A percentile compares a stretch with the other conserved stretches of the same genome.
phyloP scores from a whole-genome alignment of 1,139 yeast genomes.

The Candida sp. region DNA sequence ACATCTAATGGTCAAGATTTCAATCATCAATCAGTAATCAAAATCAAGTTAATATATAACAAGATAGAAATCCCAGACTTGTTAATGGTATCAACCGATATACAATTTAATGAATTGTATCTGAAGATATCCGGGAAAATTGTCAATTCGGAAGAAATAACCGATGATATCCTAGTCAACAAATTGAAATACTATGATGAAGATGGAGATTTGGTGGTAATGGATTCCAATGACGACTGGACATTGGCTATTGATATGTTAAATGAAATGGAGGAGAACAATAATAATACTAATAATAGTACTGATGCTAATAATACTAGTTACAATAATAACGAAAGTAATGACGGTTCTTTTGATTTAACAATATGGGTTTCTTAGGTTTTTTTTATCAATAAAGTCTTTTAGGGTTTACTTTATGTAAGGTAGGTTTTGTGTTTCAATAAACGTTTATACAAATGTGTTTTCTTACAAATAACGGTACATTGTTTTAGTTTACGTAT shows the following conservation, averaged over 20 bases:
- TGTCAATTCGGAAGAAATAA: conserved; percentile 25
- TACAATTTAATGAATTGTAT: conserved; percentile 46
- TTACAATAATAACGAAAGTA: conserved; percentile 6
- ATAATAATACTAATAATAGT: conserved; percentile 22
- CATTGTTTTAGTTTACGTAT: too few relatives aligned
- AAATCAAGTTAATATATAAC: conserved; percentile 53
- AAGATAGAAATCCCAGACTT: conserved; percentile 31
- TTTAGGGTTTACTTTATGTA: not conserved
- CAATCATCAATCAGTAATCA: conserved; percentile 12
- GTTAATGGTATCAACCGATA: conserved; percentile 40
- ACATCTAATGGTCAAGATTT: conserved; percentile 5
- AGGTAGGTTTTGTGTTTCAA: not conserved
- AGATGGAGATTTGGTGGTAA: conserved; percentile 89
- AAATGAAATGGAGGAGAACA: conserved; percentile 29
- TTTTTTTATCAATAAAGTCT: not conserved
- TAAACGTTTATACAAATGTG: too few relatives aligned
- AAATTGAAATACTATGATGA: conserved; percentile 87
- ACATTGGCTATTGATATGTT: conserved; percentile 51
- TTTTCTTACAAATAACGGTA: too few relatives aligned
- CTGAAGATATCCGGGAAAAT: conserved; percentile 36
- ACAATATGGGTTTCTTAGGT: conserved; percentile 24
- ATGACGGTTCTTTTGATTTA: conserved; percentile 25
- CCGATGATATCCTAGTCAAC: conserved; percentile 35
- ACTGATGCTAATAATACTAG: conserved; percentile 21
- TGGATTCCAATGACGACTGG: conserved; percentile 83